Base-by-base conservation (phyloP, 805 yeast species). In the Nakazawaea wickerhamii region DNA sequence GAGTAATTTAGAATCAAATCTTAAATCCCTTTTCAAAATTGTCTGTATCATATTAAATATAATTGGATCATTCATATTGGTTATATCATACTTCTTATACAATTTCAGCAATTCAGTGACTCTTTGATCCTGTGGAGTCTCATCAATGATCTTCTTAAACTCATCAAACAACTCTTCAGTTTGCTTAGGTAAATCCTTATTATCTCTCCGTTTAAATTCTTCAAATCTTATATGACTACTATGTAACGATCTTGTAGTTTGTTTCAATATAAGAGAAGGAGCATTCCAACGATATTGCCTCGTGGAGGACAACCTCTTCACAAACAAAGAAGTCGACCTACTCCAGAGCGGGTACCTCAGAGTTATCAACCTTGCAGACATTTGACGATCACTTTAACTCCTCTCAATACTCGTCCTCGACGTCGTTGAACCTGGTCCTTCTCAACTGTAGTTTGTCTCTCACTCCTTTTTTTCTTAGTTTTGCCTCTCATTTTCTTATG, bases 181-280 rank as follows among this genome's bases (percentile, higher is more conserved):
- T 15, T 30, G 32, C 15, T 31, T 19, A 8, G 22, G 35, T 17
- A 17, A 17, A 19, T 31, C 21, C 14, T 18, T 25, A 9, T 26
- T 19, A 14, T 36, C 32, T 19, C 32, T 28, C 13, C 27, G 26
- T 17, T 36, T 36, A 19, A 26, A 36, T 20, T 36, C 32, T 17
- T 36, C 26, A 18, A 36, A 27, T 27, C 7, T 18, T 40, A 41
- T 41, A 5, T 19, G 46, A 2, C 53, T 55, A 31, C 33, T 18
- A 14, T 38, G 45, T 1, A 46, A 49, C 27, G 48, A 51, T 36
- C 40, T 36, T 11, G 17, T 11, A 7, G n/a, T 9, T n/a, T 7
- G 37, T 4, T 8, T 13, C 17, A 22, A 9, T 11, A 15, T 30
- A 10, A 30, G 14, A 2, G 32, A 30, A 9, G 28, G 2, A 21